Base-by-base conservation (phyloP, 1,284 basidiomycete species). In the Heterobasidion parviporum region DNA sequence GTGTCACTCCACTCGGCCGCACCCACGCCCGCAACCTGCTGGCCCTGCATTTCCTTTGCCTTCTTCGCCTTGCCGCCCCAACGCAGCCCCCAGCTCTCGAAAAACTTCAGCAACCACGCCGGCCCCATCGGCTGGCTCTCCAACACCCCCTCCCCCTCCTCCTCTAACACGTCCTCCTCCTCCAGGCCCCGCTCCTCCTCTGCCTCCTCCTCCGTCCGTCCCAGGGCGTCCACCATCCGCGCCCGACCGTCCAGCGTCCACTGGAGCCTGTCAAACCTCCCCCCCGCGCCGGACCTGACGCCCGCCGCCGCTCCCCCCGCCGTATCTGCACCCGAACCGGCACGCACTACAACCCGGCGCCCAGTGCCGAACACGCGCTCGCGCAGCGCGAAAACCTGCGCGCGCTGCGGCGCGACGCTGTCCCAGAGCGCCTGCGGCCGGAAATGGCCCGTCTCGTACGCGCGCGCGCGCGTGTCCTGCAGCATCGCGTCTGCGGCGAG, bases 181-280 rank as follows among this genome's bases (percentile, higher is more conserved):
- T 78, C 79, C 6, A 80, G 67, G 52, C 64, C 70, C 45, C 68
- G 70, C 66, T 90, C 88, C 61, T 89, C 87, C 62, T 85, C 85
- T 20, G 75, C 87, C 68, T 90, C 87, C 58, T 79, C 82, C 70
- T 87, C 86, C 56, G 85, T 89, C 50, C 87, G 72, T 12, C 88
- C 87, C 46, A 80, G 64, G 41, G 71, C 67, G 67, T 90, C 87
- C 51, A 90, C 87, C 1, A 83, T 66, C 49, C 79, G 70, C 65
- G 79, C 76, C 41, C 65, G 62, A 6, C 85, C 86, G 62, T 85
- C 83, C 43, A 88, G 67, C 56, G 78, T 82, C 81, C 83, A 82
- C 65, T 90, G 86, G 57, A 86, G 67, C 6, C 82, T 72, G 62
- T 82, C 82, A 65, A 81, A 85, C 55, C 69, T 67, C 44, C 81